Percentiles rank a stretch among this genome's conserved stretches.
phyloP scores from a whole-genome alignment of 352 stramenopile genomes.

The Globisporangium carolinianum region DNA sequence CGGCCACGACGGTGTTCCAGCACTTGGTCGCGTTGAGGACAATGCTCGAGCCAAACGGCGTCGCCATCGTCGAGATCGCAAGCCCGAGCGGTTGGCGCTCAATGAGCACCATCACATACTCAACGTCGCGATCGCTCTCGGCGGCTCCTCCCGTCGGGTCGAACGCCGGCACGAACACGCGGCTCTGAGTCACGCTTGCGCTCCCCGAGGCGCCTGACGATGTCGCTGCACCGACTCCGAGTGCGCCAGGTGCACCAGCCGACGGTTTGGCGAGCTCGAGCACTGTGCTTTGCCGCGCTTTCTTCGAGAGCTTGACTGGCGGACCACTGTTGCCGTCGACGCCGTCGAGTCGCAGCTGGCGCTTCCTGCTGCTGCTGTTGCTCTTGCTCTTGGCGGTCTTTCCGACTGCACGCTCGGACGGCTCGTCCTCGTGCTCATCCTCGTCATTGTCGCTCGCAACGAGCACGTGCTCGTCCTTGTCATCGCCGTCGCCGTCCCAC shows the following conservation, averaged over 20 bases:
- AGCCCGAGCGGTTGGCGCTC: constrained; percentile 48
- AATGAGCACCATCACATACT: constrained; percentile 63
- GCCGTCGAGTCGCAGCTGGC: constrained; percentile 1
- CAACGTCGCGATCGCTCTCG: constrained; percentile 23
- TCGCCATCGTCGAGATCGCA: constrained; percentile 19
- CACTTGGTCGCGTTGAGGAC: constrained; percentile 22
- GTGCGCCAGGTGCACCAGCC: background rate
- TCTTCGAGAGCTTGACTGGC: constrained; percentile 8
- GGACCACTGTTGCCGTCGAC: background rate
- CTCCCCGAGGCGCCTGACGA: too few species aligned
- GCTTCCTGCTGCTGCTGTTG: constrained; percentile 4
- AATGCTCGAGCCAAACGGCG: constrained; percentile 12
- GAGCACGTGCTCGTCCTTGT: constrained; percentile 24
- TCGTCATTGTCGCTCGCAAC: constrained; percentile 29
- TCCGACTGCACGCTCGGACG: background rate
- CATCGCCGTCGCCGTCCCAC: constrained; percentile 23
- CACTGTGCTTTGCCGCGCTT: constrained; percentile 31
- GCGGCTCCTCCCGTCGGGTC: constrained; percentile 14
- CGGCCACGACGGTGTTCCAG: constrained; percentile 29
- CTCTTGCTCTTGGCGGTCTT: background rate
- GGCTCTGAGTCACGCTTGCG: constrained; percentile 7
- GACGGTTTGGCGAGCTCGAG: constrained; percentile 10
- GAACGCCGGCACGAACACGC: constrained; percentile 28
- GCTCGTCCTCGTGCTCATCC: constrained; percentile 10
- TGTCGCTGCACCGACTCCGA: too few species aligned